A percentile compares a stretch with the other conserved stretches of the same genome.
Evolutionary conservation across 2,329 filamentous ascomycete species (phyloP).

Genomic region (Ampelomyces quisqualis): DNA sequence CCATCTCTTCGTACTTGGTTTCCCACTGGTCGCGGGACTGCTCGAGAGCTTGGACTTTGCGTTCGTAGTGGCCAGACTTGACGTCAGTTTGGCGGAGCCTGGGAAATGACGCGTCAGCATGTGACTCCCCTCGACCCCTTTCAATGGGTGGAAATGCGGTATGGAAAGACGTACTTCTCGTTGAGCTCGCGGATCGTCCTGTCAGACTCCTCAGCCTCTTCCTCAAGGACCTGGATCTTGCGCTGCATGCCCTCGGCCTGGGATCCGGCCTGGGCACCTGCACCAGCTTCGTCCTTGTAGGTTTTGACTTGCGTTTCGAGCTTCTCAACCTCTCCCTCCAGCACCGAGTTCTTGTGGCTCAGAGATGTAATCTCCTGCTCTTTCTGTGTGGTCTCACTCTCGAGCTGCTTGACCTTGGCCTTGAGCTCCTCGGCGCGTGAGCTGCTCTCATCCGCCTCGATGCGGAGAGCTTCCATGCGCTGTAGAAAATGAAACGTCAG

Average conservation of each 20-base stretch:
- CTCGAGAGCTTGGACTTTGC: slow-evolving; percentile 97
- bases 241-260: slow-evolving; percentile 91
- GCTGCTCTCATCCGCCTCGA: slow-evolving; percentile 85
- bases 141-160: neutral
- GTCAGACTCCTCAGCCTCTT: slow-evolving; percentile 95
- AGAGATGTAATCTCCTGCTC: slow-evolving; percentile 98
- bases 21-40: slow-evolving; percentile 91
- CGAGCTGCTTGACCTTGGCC: slow-evolving; percentile 80
- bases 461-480: slow-evolving; percentile 94
- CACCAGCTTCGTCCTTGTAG: slow-evolving; percentile 81
- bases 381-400: slow-evolving; percentile 94
- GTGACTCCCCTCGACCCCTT: neutral
- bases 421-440: slow-evolving; percentile 85
- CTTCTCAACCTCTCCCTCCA: slow-evolving; percentile 91
- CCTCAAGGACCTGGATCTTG: slow-evolving; percentile 92
- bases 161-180: slow-evolving; percentile 77
- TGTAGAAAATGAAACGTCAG: no score
- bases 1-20: slow-evolving; percentile 96
- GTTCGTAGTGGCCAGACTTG: slow-evolving; percentile 98
- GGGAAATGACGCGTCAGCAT: slow-evolving; percentile 25
- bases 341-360: slow-evolving; percentile 88
- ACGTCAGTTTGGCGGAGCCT: slow-evolving; percentile 99
- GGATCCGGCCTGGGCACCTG: slow-evolving; percentile 77
- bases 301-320: slow-evolving; percentile 81
- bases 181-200: slow-evolving; percentile 95